Base-by-base conservation (phyloP, 345 rosid species). In the Salix koriyanagi region DNA sequence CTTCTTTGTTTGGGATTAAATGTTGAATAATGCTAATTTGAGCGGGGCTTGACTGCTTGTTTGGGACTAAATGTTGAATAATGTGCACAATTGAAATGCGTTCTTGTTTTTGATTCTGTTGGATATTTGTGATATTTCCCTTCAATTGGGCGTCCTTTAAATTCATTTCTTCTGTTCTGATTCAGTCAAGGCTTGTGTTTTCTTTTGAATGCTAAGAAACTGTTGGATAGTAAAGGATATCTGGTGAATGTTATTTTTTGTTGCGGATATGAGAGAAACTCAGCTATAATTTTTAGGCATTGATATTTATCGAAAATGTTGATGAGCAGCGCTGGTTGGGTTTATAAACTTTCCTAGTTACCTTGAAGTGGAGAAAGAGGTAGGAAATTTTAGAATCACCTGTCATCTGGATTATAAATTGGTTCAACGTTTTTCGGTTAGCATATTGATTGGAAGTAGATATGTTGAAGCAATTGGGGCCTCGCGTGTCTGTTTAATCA, bases 21-120 rank as follows among this genome's bases (percentile, higher is more conserved):
- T 72, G 6, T 26, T 72, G 65, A 77, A 77, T 77, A 77, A 77
- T 71, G 75, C 14, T 41, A 9, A 41, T 41, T 41, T 41, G n/a
- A 41, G 44, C 2, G 65, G 65, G 65, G 6, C 26, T 3, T 7
- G 65, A 41, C 44, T 2, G 44, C 13, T 41, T 72, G 75, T 62
- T 72, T 25, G 18, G 7, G 61, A 32, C 39, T 14, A 12, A 61
- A 71, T 72, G 6, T 28, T 78, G 60, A 78, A 78, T 73, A 78
- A 78, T 73, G 68, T 32, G 77, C 32, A 6, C 80, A 26, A 42
- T 30, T 42, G 19, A 23, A 56, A 28, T 32, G 61, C 21, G 60
- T 69, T 23, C 23, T 34, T 66, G 41, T 66, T 66, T 66, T 66
- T 32, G 41, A 4, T 65, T 61, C 10, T 7, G 18, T 73, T 66